A percentile compares a stretch with the other conserved stretches of the same genome.
Evolutionary conservation across 805 yeast genomes (phyloP).

Genomic region (Candida nemodendra): DNA sequence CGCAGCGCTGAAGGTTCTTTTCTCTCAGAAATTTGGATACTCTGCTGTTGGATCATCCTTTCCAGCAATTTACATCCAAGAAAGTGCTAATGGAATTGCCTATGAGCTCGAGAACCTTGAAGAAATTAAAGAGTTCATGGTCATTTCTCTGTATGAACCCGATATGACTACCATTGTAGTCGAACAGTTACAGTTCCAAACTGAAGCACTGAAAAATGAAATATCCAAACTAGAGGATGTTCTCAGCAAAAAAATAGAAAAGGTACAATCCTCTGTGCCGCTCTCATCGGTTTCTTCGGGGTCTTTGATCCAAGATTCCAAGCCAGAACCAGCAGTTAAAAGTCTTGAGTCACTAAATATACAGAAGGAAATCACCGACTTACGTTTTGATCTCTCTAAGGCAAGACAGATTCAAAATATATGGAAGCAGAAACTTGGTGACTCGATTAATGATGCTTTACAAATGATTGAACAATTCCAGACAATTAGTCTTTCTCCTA

Average conservation of each 20-base stretch:
- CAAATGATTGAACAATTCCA: conserved; percentile 52
- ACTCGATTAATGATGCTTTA: conserved; percentile 43
- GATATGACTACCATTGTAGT: conserved; percentile 23
- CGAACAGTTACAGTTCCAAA: conserved; percentile 28
- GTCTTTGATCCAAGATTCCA: conserved; percentile 1
- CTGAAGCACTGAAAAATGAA: conserved; percentile 27
- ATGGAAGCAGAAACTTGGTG: conserved; percentile 42
- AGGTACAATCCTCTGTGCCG: conserved; percentile 19
- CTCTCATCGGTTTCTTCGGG: conserved; percentile 6
- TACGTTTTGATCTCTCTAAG: conserved; percentile 59
- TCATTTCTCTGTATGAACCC: conserved; percentile 58
- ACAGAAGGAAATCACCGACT: conserved; percentile 37
- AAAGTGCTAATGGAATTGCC: conserved; percentile 53
- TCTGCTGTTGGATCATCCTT: conserved; percentile 56
- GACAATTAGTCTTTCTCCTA: conserved; percentile 27
- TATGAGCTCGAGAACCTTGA: conserved; percentile 81
- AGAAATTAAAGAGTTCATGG: conserved; percentile 58
- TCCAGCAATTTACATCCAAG: conserved; percentile 77
- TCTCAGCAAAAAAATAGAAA: conserved; percentile 26
- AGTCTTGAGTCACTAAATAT: conserved; percentile 4
- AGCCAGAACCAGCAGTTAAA: background rate
- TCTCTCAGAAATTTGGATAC: conserved; percentile 85
- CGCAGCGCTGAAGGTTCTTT: conserved; percentile 61
- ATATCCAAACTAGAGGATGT: conserved; percentile 27
- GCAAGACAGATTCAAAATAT: conserved; percentile 54